A percentile compares a stretch with the other conserved stretches of the same genome.
phyloP scores from a whole-genome alignment of 257 asterid genomes.

The Penstemon eatonii region DNA sequence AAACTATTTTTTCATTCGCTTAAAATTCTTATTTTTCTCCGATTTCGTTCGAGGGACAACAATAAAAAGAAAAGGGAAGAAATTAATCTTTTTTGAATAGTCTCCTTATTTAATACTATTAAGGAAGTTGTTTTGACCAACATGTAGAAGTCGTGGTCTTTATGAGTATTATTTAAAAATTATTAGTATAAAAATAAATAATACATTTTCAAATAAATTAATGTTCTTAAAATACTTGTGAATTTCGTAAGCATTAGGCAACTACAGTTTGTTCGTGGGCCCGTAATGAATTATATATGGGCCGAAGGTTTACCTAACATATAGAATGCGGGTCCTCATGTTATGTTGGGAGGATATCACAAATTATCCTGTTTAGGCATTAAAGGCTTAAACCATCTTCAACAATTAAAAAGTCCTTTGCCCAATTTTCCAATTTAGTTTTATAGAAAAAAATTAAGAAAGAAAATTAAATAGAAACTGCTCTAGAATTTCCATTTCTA shows the following conservation, averaged over 20 bases:
- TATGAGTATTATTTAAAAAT: no score
- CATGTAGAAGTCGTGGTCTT: no score
- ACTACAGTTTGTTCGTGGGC: slow-evolving; percentile 7
- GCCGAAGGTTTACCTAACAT: slow-evolving; percentile 14
- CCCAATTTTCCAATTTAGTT: not conserved
- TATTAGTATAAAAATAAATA: no score
- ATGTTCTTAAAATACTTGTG: not conserved
- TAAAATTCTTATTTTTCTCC: no score
- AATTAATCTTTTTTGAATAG: no score
- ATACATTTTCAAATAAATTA: not conserved
- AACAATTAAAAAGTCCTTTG: not conserved
- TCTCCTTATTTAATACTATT: no score
- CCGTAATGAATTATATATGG: slow-evolving; percentile 20
- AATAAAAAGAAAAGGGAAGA: no score
- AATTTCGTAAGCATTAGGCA: not conserved
- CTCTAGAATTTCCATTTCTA: no score
- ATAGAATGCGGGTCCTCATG: slow-evolving; percentile 39
- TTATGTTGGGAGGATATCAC: slow-evolving; percentile 28
- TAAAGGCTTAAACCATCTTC: slow-evolving; percentile 13
- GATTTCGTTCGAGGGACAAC: no score
- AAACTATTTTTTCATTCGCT: no score
- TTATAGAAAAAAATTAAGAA: not conserved
- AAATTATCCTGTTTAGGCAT: slow-evolving; percentile 33
- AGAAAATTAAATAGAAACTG: not conserved
- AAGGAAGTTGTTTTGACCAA: no score